Conservation (phyloP, 2,329 filamentous ascomycete species). For the Pezicula neosporulosa region DNA sequence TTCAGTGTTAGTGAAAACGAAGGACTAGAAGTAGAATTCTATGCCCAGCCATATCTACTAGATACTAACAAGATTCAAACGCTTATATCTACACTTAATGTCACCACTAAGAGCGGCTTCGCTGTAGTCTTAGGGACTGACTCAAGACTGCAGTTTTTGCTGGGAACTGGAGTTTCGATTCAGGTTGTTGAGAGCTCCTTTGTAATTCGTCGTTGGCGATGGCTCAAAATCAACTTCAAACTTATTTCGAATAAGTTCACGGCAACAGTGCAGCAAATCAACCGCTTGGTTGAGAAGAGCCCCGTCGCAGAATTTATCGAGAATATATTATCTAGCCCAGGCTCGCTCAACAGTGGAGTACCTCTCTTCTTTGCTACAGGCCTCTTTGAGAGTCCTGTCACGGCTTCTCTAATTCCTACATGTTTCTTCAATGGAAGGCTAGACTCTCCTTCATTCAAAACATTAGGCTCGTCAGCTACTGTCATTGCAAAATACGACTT, state of each 20-base stretch:
- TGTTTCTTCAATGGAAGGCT: slow-evolving; percentile 17
- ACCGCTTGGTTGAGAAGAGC: background rate
- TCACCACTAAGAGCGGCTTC: slow-evolving; percentile 3
- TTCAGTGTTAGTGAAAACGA: background rate
- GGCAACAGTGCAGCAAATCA: background rate
- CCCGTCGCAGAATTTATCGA: background rate
- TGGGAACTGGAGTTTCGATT: background rate
- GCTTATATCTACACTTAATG: slow-evolving; percentile 4
- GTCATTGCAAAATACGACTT: slow-evolving; percentile 18
- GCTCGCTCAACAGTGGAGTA: too few species aligned
- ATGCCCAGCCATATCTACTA: slow-evolving; percentile 11
- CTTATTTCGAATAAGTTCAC: background rate
- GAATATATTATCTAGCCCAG: background rate
- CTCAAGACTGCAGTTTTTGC: background rate
- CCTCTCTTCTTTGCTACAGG: too few species aligned
- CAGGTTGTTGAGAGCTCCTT: background rate
- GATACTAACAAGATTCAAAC: slow-evolving; percentile 6
- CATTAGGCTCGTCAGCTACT: slow-evolving; percentile 1
- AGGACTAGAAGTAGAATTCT: slow-evolving; percentile 5
- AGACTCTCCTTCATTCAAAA: slow-evolving; percentile 14
- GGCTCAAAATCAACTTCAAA: background rate
- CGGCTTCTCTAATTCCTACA: background rate
- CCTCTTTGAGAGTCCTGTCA: too few species aligned
- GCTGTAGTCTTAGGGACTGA: slow-evolving; percentile 1
- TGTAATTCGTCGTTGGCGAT: background rate